These are phyloP conservation scores for Dictyostelium citrinum DNA, from an alignment of 78 protist genomes.

Conservation along the genomic window DNA sequence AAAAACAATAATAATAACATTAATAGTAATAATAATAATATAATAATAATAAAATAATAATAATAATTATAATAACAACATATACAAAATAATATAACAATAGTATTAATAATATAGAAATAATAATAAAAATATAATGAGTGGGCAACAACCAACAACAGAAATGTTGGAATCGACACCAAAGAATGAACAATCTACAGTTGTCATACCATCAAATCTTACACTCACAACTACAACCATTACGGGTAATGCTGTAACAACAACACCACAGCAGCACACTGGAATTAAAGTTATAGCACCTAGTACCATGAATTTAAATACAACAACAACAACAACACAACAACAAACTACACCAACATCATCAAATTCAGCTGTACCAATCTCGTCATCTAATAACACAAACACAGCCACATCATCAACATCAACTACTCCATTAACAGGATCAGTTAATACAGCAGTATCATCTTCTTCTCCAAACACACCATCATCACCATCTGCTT, in stretches of 20 bases:
- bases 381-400: neutral
- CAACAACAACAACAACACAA: slow-evolving; percentile 16
- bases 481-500: neutral
- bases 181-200: neutral
- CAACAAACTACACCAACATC: neutral
- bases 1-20: too few relatives aligned
- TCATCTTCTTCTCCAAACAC: neutral
- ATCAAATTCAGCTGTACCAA: neutral
- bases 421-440: neutral
- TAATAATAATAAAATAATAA: too few relatives aligned
- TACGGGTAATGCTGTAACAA: neutral
- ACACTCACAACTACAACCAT: slow-evolving; percentile 3
- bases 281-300: slow-evolving; percentile 24
- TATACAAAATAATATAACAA: too few relatives aligned
- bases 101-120: neutral
- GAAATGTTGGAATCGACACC: neutral
- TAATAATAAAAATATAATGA: neutral
- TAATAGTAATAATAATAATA: too few relatives aligned
- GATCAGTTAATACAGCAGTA: neutral
- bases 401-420: neutral
- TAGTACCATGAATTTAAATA: neutral
- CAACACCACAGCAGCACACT: neutral
- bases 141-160: neutral
- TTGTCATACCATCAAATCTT: neutral
- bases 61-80: neutral